Conservation (phyloP, 345 rosid species). For the Microthlaspi erraticum region DNA sequence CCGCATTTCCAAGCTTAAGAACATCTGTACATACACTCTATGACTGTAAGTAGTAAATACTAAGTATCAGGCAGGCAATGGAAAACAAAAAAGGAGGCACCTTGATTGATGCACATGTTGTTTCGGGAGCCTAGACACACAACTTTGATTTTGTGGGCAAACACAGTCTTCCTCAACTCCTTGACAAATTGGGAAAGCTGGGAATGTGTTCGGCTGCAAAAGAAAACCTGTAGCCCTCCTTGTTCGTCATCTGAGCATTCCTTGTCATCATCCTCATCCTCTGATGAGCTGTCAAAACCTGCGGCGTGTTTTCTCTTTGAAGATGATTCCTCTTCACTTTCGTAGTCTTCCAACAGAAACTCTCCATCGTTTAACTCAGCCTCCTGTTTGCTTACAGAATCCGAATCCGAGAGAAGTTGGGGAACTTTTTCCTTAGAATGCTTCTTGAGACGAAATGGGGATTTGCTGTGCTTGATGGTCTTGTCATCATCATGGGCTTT, state of each 20-base stretch:
- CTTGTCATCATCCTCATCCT: slow-evolving; percentile 67
- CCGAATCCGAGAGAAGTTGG: slow-evolving; percentile 37
- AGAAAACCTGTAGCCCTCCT: slow-evolving; percentile 63
- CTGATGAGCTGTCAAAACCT: slow-evolving; percentile 53
- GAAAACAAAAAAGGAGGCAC: slow-evolving; percentile 38
- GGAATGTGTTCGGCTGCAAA: slow-evolving; percentile 94
- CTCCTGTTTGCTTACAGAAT: slow-evolving; percentile 38
- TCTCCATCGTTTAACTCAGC: slow-evolving; percentile 57
- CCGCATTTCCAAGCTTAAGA: slow-evolving; percentile 63
- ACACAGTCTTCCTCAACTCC: slow-evolving; percentile 78
- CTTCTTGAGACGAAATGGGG: slow-evolving; percentile 28
- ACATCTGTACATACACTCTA: slow-evolving; percentile 57
- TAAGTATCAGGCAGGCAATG: slow-evolving; percentile 7
- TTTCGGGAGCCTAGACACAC: slow-evolving; percentile 86
- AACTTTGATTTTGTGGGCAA: slow-evolving; percentile 55
- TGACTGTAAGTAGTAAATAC: slow-evolving; percentile 18
- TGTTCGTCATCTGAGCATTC: slow-evolving; percentile 44
- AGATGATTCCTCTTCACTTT: slow-evolving; percentile 72
- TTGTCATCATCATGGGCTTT: slow-evolving; percentile 44
- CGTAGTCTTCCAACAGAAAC: slow-evolving; percentile 83
- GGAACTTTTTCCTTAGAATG: slow-evolving; percentile 41
- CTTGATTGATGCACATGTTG: slow-evolving; percentile 88
- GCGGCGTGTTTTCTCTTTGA: slow-evolving; percentile 62
- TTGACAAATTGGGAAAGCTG: slow-evolving; percentile 88
- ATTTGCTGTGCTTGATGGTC: slow-evolving; percentile 43